A percentile compares a stretch with the other conserved stretches of the same genome.
Conservation (phyloP, 495 filamentous ascomycete genomes). For the Neurospora sp. region DNA sequence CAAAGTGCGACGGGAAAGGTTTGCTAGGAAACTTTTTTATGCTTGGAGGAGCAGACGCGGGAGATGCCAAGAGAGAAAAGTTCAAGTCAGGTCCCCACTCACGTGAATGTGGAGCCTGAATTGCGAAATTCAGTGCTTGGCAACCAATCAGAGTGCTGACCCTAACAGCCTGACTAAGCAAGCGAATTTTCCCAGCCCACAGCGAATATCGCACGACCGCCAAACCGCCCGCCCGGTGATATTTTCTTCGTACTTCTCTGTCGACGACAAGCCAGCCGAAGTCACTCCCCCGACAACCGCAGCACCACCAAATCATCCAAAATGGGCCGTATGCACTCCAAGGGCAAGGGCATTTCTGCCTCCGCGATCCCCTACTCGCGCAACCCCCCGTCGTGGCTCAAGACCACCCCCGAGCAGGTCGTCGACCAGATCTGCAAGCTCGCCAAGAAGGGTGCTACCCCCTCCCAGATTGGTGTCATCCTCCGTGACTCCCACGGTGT, state of each 20-base stretch:
- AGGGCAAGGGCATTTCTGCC: conserved; percentile 95
- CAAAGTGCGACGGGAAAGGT: not conserved
- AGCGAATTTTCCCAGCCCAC: conserved; percentile 11
- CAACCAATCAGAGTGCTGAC: conserved; percentile 10
- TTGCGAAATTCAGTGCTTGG: not conserved
- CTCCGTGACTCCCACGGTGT: conserved; percentile 96
- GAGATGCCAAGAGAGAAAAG: not conserved
- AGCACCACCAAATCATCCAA: conserved; percentile 37
- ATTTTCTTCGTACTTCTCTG: conserved; percentile 7
- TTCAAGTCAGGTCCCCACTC: not conserved
- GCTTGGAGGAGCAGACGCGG: not conserved
- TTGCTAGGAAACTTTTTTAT: not conserved
- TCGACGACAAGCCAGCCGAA: conserved; percentile 12
- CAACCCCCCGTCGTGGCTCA: conserved; percentile 81
- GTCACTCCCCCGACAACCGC: conserved; percentile 9
- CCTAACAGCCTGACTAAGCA: conserved; percentile 6
- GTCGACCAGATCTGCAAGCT: conserved; percentile 99
- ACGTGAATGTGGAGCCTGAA: not conserved
- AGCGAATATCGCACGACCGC: conserved; percentile 5
- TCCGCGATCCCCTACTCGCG: conserved; percentile 95
- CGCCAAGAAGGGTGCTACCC: conserved; percentile 92
- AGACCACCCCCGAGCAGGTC: conserved; percentile 80
- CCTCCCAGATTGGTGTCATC: conserved; percentile 96
- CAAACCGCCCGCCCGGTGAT: conserved; percentile 1
- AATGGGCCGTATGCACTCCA: conserved; percentile 98